Conservation (phyloP, 129 eudicot genomes). For the Oenanthe sinensis region DNA sequence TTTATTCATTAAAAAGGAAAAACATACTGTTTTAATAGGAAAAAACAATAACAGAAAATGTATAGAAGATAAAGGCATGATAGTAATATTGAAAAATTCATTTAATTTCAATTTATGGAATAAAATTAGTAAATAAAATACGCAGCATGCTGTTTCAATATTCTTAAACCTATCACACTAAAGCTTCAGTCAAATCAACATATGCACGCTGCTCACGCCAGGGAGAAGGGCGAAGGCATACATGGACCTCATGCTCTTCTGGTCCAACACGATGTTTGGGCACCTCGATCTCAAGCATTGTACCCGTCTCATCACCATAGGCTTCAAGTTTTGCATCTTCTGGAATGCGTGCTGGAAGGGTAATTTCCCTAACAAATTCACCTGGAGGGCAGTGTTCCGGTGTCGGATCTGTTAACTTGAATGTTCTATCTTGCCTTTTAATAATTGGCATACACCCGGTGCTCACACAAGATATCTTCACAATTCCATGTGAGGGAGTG, state of each 20-base stretch:
- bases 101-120: constrained; percentile 14
- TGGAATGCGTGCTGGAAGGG: constrained; percentile 69
- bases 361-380: constrained; percentile 60
- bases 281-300: constrained; percentile 70
- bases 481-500: constrained; percentile 54
- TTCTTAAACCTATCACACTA: constrained; percentile 30
- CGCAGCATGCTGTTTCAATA: constrained; percentile 12
- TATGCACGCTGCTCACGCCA: constrained; percentile 54
- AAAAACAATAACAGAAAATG: background rate
- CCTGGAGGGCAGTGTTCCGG: constrained; percentile 91
- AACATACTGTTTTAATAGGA: too few species aligned
- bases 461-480: constrained; percentile 71
- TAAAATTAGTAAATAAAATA: constrained; percentile 28
- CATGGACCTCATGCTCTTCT: constrained; percentile 80
- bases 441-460: constrained; percentile 52
- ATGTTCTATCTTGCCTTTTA: constrained; percentile 59
- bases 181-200: constrained; percentile 53
- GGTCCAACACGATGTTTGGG: constrained; percentile 74
- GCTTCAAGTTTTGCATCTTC: constrained; percentile 85
- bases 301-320: constrained; percentile 62
- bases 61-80: background rate
- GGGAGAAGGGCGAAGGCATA: constrained; percentile 65
- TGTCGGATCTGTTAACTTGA: constrained; percentile 64
- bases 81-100: constrained; percentile 3
- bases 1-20: background rate